A percentile compares a stretch with the other conserved stretches of the same genome.
Evolutionary conservation across 2,329 filamentous ascomycete genomes (phyloP).

Genomic region (Fusarium buharicum): DNA sequence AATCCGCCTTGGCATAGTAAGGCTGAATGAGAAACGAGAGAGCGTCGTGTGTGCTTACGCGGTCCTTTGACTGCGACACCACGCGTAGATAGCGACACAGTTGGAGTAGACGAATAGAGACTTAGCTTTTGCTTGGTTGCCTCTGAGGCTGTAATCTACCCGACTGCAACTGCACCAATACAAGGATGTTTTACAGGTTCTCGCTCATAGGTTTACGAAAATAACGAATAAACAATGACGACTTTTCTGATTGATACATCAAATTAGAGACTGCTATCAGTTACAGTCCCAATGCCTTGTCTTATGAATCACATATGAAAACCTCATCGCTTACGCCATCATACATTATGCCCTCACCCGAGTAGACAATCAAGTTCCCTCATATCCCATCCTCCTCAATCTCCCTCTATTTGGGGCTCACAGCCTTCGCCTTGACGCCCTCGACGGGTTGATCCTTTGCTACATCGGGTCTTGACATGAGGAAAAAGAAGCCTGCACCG

Average conservation of each 20-base stretch:
- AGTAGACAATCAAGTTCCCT: background rate
- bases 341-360: background rate
- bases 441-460: slow-evolving; percentile 23
- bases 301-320: background rate
- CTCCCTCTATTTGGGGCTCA: background rate
- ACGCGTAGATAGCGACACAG: background rate
- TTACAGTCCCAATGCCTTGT: background rate
- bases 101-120: slow-evolving; percentile 13
- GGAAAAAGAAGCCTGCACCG: slow-evolving; percentile 30
- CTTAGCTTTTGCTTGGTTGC: slow-evolving; percentile 23
- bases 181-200: background rate
- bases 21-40: background rate
- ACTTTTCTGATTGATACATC: slow-evolving; percentile 3
- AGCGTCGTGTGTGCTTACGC: slow-evolving; percentile 31
- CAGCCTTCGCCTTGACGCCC: background rate
- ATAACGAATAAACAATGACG: background rate
- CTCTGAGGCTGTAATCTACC: slow-evolving; percentile 25
- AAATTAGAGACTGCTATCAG: slow-evolving; percentile 1
- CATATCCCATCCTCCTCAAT: background rate
- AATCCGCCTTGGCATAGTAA: slow-evolving; percentile 19
- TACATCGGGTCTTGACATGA: slow-evolving; percentile 14
- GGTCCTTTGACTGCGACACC: slow-evolving; percentile 19
- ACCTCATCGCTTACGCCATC: slow-evolving; percentile 33
- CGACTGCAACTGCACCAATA: background rate
- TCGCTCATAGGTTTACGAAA: slow-evolving; percentile 8